Evolutionary conservation across 1,139 yeast species (phyloP).

Genomic region (Lodderomyces margitis): DNA sequence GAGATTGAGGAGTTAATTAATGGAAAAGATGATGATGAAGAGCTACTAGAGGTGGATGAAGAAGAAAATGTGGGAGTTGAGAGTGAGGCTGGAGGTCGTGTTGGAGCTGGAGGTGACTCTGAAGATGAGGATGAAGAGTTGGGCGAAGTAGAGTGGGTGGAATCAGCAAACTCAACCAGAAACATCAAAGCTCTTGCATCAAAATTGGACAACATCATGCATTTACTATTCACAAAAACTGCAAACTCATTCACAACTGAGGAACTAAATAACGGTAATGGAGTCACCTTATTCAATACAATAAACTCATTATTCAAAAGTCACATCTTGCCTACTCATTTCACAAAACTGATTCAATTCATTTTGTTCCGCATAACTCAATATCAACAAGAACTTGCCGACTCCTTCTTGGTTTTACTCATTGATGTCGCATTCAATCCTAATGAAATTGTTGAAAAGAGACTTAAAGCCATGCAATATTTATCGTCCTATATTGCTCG

Average conservation of each 20-base stretch:
- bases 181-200: slow-evolving; percentile 57
- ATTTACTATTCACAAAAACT: slow-evolving; percentile 53
- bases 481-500: slow-evolving; percentile 89
- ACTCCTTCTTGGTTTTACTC: slow-evolving; percentile 76
- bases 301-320: slow-evolving; percentile 75
- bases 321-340: slow-evolving; percentile 87
- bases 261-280: slow-evolving; percentile 57
- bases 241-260: slow-evolving; percentile 49
- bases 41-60: slow-evolving; percentile 23
- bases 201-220: slow-evolving; percentile 69
- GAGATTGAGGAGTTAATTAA: slow-evolving; percentile 64
- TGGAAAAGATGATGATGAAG: slow-evolving; percentile 45
- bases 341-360: slow-evolving; percentile 87
- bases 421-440: slow-evolving; percentile 79
- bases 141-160: slow-evolving; percentile 34
- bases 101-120: slow-evolving; percentile 16
- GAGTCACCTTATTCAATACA: slow-evolving; percentile 73
- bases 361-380: slow-evolving; percentile 80
- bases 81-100: slow-evolving; percentile 32
- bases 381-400: slow-evolving; percentile 77
- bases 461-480: slow-evolving; percentile 89
- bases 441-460: slow-evolving; percentile 64
- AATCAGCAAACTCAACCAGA: slow-evolving; percentile 43
- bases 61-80: slow-evolving; percentile 27
- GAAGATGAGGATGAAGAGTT: slow-evolving; percentile 29